A percentile compares a stretch with the other conserved stretches of the same genome.
These are phyloP conservation scores for Phaeodactylum tricornutum DNA, from an alignment of 108 stramenopile genomes.

Conservation along the genomic window DNA sequence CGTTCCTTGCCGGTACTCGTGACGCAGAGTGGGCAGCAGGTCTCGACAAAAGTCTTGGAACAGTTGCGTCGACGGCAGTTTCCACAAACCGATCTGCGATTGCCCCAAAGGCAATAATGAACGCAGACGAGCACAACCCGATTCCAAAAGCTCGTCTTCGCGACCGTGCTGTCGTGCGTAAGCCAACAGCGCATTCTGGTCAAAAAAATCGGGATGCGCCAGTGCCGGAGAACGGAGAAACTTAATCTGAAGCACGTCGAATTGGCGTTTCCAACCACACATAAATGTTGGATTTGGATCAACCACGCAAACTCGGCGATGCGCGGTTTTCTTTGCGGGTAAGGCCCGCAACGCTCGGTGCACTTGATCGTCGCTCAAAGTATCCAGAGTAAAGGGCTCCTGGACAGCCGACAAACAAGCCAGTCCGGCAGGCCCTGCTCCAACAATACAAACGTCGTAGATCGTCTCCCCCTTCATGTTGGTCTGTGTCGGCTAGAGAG, in stretches of 20 bases:
- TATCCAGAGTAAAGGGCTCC: conserved; percentile 39
- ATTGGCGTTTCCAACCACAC: conserved; percentile 34
- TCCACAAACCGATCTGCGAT: conserved; percentile 56
- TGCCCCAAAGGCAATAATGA: conserved; percentile 29
- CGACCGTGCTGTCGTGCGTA: conserved; percentile 40
- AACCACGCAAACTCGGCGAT: conserved; percentile 35
- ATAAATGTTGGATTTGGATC: conserved; percentile 46
- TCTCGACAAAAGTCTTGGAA: conserved; percentile 60
- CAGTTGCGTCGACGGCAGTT: conserved; percentile 42
- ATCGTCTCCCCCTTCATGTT: too few relatives aligned
- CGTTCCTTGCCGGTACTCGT: conserved; percentile 1
- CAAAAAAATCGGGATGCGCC: conserved; percentile 62
- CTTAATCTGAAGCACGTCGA: conserved; percentile 36
- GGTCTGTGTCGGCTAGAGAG: too few relatives aligned
- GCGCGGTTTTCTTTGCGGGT: background rate
- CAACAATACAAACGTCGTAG: conserved; percentile 59
- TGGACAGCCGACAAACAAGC: conserved; percentile 41
- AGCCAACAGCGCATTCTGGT: conserved; percentile 32
- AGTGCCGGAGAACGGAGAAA: conserved; percentile 52
- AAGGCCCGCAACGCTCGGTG: conserved; percentile 2
- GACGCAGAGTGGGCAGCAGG: conserved; percentile 12
- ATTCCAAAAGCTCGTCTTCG: conserved; percentile 41
- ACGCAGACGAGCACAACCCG: conserved; percentile 27
- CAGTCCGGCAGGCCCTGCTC: conserved; percentile 53
- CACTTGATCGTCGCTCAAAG: conserved; percentile 18